Evolutionary conservation across 805 yeast genomes (phyloP).

Genomic region (Hanseniaspora meyeri): DNA sequence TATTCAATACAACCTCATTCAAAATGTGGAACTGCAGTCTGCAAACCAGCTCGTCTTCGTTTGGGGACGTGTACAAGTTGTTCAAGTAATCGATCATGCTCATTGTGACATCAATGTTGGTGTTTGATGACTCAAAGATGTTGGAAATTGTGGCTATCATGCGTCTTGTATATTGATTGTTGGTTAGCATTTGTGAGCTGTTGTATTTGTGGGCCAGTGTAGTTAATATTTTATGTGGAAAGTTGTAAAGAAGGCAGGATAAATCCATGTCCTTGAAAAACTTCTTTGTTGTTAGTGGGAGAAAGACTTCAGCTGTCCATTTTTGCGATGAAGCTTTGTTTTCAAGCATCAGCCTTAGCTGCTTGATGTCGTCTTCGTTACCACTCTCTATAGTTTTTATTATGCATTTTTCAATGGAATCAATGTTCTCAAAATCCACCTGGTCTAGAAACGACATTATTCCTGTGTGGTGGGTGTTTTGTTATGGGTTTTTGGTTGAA

Average conservation of each 20-base stretch:
- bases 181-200: not conserved
- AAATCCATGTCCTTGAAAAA: not conserved
- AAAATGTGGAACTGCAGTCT: slow-evolving; percentile 4
- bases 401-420: not conserved
- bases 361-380: not conserved
- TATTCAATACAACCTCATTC: not conserved
- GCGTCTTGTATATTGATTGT: not conserved
- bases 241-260: not conserved
- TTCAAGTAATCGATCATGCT: slow-evolving; percentile 12
- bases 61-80: not conserved
- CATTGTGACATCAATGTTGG: not conserved
- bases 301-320: not conserved
- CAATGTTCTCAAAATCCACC: not conserved
- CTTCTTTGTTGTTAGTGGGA: not conserved
- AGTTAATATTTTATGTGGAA: not conserved
- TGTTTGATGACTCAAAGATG: slow-evolving; percentile 1
- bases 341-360: slow-evolving; percentile 4
- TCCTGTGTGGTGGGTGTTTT: no score
- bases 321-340: not conserved
- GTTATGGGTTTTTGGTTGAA: not conserved
- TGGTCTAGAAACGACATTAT: not conserved
- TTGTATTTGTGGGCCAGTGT: not conserved
- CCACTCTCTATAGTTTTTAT: not conserved
- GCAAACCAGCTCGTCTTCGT: not conserved
- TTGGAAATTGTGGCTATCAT: not conserved